Evolutionary conservation across 345 rosid species (phyloP).

Genomic region (Clausena lansium): DNA sequence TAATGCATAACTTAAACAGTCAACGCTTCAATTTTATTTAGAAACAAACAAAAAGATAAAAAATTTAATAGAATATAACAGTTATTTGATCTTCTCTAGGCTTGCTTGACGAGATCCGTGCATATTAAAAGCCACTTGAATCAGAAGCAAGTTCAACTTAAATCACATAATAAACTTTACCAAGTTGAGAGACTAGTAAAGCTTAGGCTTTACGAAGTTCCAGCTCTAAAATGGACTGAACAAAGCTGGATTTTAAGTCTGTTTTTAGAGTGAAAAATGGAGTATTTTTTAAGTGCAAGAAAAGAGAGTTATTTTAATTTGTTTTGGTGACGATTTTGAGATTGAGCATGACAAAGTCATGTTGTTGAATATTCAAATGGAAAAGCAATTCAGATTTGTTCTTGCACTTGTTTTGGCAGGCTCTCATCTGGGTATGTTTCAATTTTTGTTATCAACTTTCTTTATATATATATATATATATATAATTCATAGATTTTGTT

Average conservation of each 20-base stretch:
- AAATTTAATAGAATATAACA: background rate
- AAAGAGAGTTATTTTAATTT: background rate
- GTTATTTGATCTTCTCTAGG: conserved; percentile 2
- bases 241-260: conserved; percentile 12
- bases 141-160: background rate
- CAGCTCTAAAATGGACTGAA: conserved; percentile 31
- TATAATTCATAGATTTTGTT: background rate
- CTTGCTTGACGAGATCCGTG: conserved; percentile 36
- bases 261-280: background rate
- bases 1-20: conserved; percentile 3
- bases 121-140: conserved; percentile 2
- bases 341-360: background rate
- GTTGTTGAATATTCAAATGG: background rate
- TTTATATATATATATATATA: background rate
- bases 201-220: conserved; percentile 35
- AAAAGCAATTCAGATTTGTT: conserved; percentile 5
- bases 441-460: background rate
- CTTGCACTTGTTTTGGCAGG: background rate
- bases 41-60: background rate
- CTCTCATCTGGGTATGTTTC: conserved; percentile 33
- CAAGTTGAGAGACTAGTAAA: background rate
- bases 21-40: conserved; percentile 26
- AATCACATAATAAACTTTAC: background rate
- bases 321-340: background rate
- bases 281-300: too few relatives aligned